Base-by-base conservation (phyloP, 140 eudicot genomes). In the Stevia rebaudiana region DNA sequence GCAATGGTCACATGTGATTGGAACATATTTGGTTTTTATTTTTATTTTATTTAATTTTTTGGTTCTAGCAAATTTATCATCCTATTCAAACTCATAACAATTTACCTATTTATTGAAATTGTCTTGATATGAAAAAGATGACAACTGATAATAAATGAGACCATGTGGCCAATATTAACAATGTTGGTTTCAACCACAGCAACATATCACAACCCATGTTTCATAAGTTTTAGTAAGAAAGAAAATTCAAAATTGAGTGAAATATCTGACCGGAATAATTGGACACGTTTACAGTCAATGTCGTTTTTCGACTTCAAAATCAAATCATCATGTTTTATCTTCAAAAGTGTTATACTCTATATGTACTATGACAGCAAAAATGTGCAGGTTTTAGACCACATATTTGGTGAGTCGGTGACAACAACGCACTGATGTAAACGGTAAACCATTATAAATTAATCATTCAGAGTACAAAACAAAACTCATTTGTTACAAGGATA, bases 51-150 rank as follows among this genome's bases (percentile, higher is more conserved):
- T 35, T 21, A 22, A 3, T 22, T 52, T 40, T 31, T 44, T 64
- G 36, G 17, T 39, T 22, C 12, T 49, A 22, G 61, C 50, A 65
- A 56, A 21, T 48, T 43, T 40, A 54, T 12, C 68, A 40, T n/a
- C 56, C 53, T 61, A 35, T 43, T 53, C 70, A n/a, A 62, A 57
- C 72, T 17, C 28, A 35, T 52, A 67, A 67, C 50, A 58, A 40
- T 40, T 33, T 21, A 53, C 22, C 59, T 19, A 49, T 33, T 66
- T 18, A 40, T 59, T 39, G 57, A 60, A 39, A 43, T 50, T 60
- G 75, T 68, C 79, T 68, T 68, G 75, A 60, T 50, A 60, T 75
- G 69, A 60, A 68, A 75, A 75, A 74, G 36, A 68, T 50, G 44
- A 66, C 46, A 42, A 15, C 15, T 68, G 43, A 74, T 67, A 59